phyloP scores from a whole-genome alignment of 116 monocot species.

The Trichopus zeylanicus region DNA sequence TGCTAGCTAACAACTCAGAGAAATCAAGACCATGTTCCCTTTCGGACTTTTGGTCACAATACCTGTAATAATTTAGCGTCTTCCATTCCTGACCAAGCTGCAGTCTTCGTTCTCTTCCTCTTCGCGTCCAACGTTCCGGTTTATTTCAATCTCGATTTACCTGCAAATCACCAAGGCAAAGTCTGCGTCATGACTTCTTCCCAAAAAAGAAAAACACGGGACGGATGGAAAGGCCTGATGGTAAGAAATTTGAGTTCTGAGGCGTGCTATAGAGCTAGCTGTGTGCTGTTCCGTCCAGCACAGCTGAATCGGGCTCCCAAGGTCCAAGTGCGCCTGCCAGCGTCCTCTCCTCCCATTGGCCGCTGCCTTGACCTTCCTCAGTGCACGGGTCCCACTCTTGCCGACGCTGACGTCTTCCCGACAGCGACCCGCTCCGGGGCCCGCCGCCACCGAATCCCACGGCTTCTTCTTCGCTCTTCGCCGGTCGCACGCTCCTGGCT shows the following conservation, averaged over 20 bases:
- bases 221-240: neutral
- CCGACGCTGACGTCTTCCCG: conserved; percentile 1
- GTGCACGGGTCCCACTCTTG: neutral
- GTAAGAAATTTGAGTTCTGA: neutral
- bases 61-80: neutral
- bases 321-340: neutral
- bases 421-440: neutral
- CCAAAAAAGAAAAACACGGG: neutral
- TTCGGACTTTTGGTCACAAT: neutral
- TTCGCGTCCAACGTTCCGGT: no score
- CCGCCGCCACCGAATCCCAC: neutral
- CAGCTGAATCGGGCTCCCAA: no score
- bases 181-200: conserved; percentile 15
- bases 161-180: no score
- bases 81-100: neutral
- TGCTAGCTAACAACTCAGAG: no score
- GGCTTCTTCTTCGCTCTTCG: neutral
- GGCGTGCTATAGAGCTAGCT: neutral
- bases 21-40: neutral
- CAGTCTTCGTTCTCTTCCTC: conserved; percentile 20
- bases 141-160: no score
- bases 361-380: neutral
- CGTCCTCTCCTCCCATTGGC: conserved; percentile 1
- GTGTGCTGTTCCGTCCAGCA: neutral
- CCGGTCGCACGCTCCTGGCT: neutral